Base-by-base conservation (phyloP, 2,329 filamentous ascomycete genomes). In the Penicillium sp. region DNA sequence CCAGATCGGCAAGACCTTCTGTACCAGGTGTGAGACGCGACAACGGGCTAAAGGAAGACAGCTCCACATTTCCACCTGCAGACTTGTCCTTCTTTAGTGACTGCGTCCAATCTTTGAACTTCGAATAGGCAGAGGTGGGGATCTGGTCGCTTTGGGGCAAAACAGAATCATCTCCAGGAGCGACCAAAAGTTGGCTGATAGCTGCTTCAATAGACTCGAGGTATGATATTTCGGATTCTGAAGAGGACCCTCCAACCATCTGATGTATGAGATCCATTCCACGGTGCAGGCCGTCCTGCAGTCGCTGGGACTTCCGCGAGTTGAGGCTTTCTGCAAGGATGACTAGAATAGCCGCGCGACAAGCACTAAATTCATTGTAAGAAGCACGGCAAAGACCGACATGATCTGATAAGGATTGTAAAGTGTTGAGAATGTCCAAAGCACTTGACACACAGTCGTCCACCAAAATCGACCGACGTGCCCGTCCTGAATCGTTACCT, bases 301-400 rank as follows among this genome's bases (percentile, higher is more conserved):
- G 70, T 29, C 67, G 62, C 41, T 68, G 65, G 2, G 71, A 71
- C 16, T 66, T 71, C 35, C 72, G 70, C 1, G 68, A 53, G 10
- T 54, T 72, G 31, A 75, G 61, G 34, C 67, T 69, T 50, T 74
- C 69, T 0, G 72, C 72, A 12, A 75, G 65, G 13, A 75, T 72
- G 25, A 82, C 80, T 3, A 82, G 72, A 15, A 82, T 66, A n/a
- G 80, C 79, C 12, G 79, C 80, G 38, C 80, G 78, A 52, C 79
- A 81, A 6, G 80, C 78, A 61, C 78, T 80, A 59, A 82, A 82
- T 56, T 82, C 80, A 6, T 79, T 81, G 60, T 82, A 82, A 0
- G 79, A 81, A 2, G 80, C 78, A 27, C 79, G 75, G 6, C 80
- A 80, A 45, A 82, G 76, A 16, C 80, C 80, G n/a, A 77, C 73